A percentile compares a stretch with the other conserved stretches of the same genome.
Conservation (phyloP, 768 basidiomycete species). For the Lentinula boryana region DNA sequence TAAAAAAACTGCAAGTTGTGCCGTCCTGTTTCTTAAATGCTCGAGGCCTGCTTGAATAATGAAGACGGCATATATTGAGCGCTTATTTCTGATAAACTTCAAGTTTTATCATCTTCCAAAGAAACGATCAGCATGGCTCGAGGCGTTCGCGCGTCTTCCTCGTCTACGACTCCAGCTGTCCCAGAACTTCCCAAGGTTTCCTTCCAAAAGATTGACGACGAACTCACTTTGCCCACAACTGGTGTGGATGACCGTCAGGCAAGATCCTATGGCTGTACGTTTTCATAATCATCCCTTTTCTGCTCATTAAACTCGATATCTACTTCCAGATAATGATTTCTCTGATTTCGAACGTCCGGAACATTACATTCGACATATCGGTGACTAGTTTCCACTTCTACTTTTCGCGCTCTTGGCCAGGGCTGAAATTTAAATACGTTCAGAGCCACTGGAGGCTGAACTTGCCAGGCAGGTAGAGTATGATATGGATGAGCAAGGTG, state of each 20-base stretch:
- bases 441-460: constrained; percentile 91
- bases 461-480: constrained; percentile 93
- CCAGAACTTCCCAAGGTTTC: constrained; percentile 57
- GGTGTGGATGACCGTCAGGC: constrained; percentile 62
- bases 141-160: constrained; percentile 24
- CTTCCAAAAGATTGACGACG: constrained; percentile 61
- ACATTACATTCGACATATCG: constrained; percentile 88
- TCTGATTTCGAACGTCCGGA: constrained; percentile 72
- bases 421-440: background rate
- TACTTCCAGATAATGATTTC: constrained; percentile 44
- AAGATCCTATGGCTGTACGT: constrained; percentile 70
- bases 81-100: no score
- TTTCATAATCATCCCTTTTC: background rate
- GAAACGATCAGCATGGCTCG: constrained; percentile 27
- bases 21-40: no score
- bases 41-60: no score
- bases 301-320: constrained; percentile 5
- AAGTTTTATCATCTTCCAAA: no score
- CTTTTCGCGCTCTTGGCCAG: background rate
- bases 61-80: no score
- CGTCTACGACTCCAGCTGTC: constrained; percentile 13
- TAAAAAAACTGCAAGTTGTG: no score
- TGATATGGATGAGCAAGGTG: constrained; percentile 99
- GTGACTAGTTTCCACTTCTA: constrained; percentile 31
- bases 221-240: constrained; percentile 49